phyloP scores from a whole-genome alignment of 306 rosid genomes.

The Cucumis sativus region DNA sequence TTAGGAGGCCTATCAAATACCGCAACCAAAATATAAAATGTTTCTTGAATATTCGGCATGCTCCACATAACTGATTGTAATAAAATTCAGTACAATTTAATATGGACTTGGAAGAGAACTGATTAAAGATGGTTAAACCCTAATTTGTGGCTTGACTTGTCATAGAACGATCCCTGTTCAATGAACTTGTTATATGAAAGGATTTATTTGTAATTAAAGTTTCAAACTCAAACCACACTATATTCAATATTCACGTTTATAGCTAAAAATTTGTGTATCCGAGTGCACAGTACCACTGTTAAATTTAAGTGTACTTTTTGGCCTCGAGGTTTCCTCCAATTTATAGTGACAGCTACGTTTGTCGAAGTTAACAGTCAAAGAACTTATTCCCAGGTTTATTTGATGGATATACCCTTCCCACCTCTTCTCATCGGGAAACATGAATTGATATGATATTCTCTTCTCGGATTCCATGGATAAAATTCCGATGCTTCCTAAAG shows the following conservation, averaged over 20 bases:
- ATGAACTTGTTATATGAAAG: background rate
- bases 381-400: constrained; percentile 1
- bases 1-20: background rate
- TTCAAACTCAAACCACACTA: no score
- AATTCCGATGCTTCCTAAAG: background rate
- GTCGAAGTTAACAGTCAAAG: background rate
- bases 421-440: background rate
- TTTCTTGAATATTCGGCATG: background rate
- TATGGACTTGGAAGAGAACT: background rate
- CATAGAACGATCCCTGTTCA: background rate
- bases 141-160: background rate
- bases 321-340: background rate
- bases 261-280: background rate
- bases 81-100: background rate
- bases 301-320: background rate
- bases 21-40: background rate
- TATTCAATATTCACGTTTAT: background rate
- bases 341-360: background rate
- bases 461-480: background rate
- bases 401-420: background rate
- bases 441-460: background rate
- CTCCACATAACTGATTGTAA: background rate
- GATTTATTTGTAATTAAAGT: background rate
- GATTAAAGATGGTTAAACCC: background rate
- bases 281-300: background rate